A percentile compares a stretch with the other conserved stretches of the same genome.
Evolutionary conservation across 148 eudicot genomes (phyloP).

Genomic region (Arbutus unedo): DNA sequence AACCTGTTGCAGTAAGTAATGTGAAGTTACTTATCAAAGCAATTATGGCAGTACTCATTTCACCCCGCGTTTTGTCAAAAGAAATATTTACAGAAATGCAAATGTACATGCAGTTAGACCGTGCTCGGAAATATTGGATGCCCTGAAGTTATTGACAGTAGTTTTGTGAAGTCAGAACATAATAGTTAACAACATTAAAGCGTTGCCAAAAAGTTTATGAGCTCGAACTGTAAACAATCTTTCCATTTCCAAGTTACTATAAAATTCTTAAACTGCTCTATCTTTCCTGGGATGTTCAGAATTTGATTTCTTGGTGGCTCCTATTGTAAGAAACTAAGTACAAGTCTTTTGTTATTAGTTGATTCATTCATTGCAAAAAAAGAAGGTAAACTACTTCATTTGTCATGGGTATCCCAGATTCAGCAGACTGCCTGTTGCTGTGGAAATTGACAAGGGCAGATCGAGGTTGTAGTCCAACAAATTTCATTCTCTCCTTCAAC

Average conservation of each 20-base stretch:
- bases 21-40: background rate
- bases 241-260: background rate
- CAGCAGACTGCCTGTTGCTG: background rate
- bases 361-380: background rate
- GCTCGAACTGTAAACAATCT: background rate
- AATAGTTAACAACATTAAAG: background rate
- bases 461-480: background rate
- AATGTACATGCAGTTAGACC: background rate
- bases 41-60: background rate
- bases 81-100: background rate
- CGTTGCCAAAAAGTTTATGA: background rate
- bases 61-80: background rate
- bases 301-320: slow-evolving; percentile 1
- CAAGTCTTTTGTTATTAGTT: background rate
- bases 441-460: background rate
- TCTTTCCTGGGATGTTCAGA: background rate
- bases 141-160: background rate
- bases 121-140: background rate
- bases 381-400: background rate
- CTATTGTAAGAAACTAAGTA: background rate
- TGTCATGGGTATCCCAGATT: background rate
- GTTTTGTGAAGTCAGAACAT: background rate
- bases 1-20: background rate
- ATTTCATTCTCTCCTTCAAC: background rate
- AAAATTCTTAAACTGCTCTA: background rate